Evolutionary conservation across 2,329 filamentous ascomycete species (phyloP).

Genomic region (Xylariaceae sp.): DNA sequence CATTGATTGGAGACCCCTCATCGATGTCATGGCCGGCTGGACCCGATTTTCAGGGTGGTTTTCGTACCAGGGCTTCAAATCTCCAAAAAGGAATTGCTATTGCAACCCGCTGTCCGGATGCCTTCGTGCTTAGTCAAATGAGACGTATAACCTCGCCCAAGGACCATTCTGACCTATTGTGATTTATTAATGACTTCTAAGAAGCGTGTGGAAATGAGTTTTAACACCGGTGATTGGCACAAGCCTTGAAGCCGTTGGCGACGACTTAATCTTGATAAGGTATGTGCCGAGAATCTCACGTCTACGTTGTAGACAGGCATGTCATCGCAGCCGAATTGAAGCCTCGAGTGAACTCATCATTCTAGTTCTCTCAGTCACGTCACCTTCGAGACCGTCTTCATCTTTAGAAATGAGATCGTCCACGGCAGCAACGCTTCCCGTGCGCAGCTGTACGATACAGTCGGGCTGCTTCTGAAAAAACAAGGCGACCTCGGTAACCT

Average conservation of each 20-base stretch:
- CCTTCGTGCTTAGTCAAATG: neutral
- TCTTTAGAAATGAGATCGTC: conserved; percentile 56
- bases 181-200: neutral
- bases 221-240: no score
- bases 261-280: no score
- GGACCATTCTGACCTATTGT: neutral
- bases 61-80: no score
- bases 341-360: conserved; percentile 51
- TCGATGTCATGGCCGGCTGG: conserved; percentile 1
- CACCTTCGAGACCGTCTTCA: conserved; percentile 24
- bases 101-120: neutral
- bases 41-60: conserved; percentile 10
- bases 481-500: conserved; percentile 57
- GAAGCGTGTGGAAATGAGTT: no score
- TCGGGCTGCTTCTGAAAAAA: conserved; percentile 62
- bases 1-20: conserved; percentile 12
- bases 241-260: no score
- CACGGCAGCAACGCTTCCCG: conserved; percentile 59
- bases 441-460: conserved; percentile 56
- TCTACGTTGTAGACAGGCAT: no score
- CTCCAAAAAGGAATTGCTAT: neutral
- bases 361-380: conserved; percentile 41
- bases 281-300: no score
- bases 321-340: conserved; percentile 43
- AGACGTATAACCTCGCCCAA: neutral